Evolutionary conservation across 805 yeast genomes (phyloP), one percentile per base, ranked within the genome.

Genomic region (Metschnikowia lochheadii): DNA sequence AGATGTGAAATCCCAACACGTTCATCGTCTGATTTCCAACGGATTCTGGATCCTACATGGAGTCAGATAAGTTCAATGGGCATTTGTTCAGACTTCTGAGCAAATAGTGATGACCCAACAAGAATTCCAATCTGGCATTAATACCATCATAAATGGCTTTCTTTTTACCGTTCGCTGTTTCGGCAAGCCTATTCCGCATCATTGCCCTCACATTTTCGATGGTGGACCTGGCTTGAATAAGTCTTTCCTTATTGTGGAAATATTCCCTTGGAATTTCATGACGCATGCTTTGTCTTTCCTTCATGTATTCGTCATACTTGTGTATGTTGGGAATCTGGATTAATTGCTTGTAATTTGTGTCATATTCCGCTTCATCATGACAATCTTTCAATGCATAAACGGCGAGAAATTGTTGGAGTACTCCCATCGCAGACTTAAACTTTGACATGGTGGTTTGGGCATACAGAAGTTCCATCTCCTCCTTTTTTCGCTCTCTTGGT

Each of bases 51-150:
- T 39, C 29, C 53, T 50, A 15, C 21, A 40, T 6, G n/a, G 18
- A 7, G 48, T 46, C 10, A 29, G 40, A 20, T 42, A 35, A 15
- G 17, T 17, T 17, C 14, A 6, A 18, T 10, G 21, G 11, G 43
- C 20, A 21, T 7, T 14, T 43, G 17, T 21, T 47, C 53, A 8
- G 50, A 43, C 10, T 46, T 21, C 26, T 42, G 50, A n/a, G 21
- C 14, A 13, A 15, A 17, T 18, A 20, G 17, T 42, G 48, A 15
- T 50, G 53, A 11, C 48, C 53, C 38, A 43, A 15, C 29, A 50
- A 35, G 23, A 50, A 33, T 18, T 42, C 48, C 41, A 46, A 42
- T 6, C 17, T 17, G 20, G 50, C 50, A 35, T 46, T 50, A 8
- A 50, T 34, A 29, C 50, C 48, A 14, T 32, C 20, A 15, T 14